phyloP scores from a whole-genome alignment of 2,329 filamentous ascomycete genomes.

The Nemania serpens region DNA sequence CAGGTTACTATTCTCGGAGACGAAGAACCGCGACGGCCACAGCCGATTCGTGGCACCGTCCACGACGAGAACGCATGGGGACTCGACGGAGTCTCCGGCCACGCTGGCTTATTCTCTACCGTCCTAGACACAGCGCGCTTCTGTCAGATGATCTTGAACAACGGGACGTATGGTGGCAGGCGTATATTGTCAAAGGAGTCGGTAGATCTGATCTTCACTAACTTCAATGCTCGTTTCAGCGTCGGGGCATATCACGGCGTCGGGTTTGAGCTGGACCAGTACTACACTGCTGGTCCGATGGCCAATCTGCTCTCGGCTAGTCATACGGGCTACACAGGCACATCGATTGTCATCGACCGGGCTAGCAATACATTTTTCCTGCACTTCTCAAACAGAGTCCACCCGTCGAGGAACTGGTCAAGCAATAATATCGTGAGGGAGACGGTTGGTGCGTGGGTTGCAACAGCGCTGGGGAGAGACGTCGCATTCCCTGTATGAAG shows the following conservation, averaged over 20 bases:
- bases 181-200: slow-evolving; percentile 12
- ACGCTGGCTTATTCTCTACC: slow-evolving; percentile 24
- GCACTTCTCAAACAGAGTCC: slow-evolving; percentile 18
- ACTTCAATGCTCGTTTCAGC: slow-evolving; percentile 23
- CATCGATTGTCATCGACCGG: slow-evolving; percentile 16
- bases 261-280: slow-evolving; percentile 21
- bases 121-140: slow-evolving; percentile 17
- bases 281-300: slow-evolving; percentile 23
- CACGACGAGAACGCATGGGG: slow-evolving; percentile 24
- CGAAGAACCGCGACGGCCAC: slow-evolving; percentile 4
- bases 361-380: slow-evolving; percentile 20
- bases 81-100: slow-evolving; percentile 20
- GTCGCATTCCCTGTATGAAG: slow-evolving; percentile 9
- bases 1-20: slow-evolving; percentile 14
- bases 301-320: slow-evolving; percentile 21
- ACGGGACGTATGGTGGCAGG: slow-evolving; percentile 18
- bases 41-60: slow-evolving; percentile 20
- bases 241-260: slow-evolving; percentile 10
- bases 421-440: slow-evolving; percentile 25
- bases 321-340: slow-evolving; percentile 21
- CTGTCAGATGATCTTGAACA: slow-evolving; percentile 24
- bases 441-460: slow-evolving; percentile 22
- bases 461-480: slow-evolving; percentile 15
- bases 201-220: slow-evolving; percentile 22
- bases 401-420: slow-evolving; percentile 20